Base-by-base conservation (phyloP, 306 rosid genomes). In the Echinosophora koreensis region DNA sequence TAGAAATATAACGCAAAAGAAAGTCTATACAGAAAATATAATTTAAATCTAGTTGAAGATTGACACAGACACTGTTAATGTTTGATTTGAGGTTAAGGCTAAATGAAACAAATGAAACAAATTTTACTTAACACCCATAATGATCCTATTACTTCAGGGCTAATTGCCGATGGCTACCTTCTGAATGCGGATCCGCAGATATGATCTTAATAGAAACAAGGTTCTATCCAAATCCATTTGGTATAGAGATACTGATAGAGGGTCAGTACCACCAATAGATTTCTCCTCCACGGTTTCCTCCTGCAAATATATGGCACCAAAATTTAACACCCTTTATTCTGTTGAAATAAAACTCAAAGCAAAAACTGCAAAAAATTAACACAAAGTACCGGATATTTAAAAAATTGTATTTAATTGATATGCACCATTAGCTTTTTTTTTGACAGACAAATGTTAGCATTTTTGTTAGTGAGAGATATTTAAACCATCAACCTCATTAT, bases 201-300 rank as follows among this genome's bases (percentile, higher is more conserved):
- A 92, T 4, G 99, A 95, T 86, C 97, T 86, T 35, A 95, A 81
- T 47, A 95, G 73, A 83, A 92, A 95, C 57, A 88, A 92, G 17
- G 96, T 81, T 85, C 97, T 87, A 75, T 95, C 99, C 80, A 95
- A 68, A 80, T 95, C 99, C 97, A 95, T 95, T 84, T 95, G 97
- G 84, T 92, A 95, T 50, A 95, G 90, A 73, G 99, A 95, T 32
- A 89, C 79, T 0, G 92, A 88, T 27, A 90, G 96, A 6, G 92
- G 96, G 81, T 90, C 92, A 47, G 46, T 34, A 14, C 92, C 88
- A 66, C 60, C 77, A 8, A 76, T 71, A 18, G 80, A 73, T 85
- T 83, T 87, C 65, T 90, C 97, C 67, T 92, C 97, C 61, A 89
- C 88, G 13, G 89, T 90, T 56, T 89, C 99, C 85, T 95, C 99